phyloP scores from a whole-genome alignment of 345 rosid genomes.

The Barbarea vulgaris region DNA sequence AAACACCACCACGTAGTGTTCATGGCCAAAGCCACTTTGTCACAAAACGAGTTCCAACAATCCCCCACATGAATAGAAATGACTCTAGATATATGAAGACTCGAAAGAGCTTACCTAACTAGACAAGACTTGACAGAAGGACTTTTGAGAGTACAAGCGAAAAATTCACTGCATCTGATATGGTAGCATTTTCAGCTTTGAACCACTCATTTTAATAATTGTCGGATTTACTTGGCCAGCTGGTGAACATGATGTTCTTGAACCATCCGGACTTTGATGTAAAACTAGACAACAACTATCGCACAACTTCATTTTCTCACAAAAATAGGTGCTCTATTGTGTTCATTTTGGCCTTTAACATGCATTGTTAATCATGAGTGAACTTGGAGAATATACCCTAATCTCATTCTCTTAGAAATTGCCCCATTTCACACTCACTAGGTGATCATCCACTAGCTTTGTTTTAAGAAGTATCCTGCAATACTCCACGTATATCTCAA shows the following conservation, averaged over 20 bases:
- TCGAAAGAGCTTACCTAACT: constrained; percentile 35
- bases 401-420: too few relatives aligned
- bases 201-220: neutral
- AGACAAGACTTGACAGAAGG: neutral
- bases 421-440: too few relatives aligned
- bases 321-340: neutral
- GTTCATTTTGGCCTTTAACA: neutral
- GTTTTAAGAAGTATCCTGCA: neutral
- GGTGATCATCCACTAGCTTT: too few relatives aligned
- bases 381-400: too few relatives aligned
- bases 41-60: too few relatives aligned
- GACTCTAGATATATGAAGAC: too few relatives aligned
- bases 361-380: neutral
- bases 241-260: neutral
- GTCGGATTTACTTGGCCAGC: neutral
- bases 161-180: too few relatives aligned
- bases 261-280: too few relatives aligned
- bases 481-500: neutral
- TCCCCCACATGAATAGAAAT: too few relatives aligned
- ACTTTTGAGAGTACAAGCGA: neutral
- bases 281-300: too few relatives aligned
- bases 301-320: neutral
- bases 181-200: neutral
- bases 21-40: too few relatives aligned
- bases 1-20: too few relatives aligned